Evolutionary conservation across 2,329 filamentous ascomycete species (phyloP).

Genomic region (Fusarium sp.): DNA sequence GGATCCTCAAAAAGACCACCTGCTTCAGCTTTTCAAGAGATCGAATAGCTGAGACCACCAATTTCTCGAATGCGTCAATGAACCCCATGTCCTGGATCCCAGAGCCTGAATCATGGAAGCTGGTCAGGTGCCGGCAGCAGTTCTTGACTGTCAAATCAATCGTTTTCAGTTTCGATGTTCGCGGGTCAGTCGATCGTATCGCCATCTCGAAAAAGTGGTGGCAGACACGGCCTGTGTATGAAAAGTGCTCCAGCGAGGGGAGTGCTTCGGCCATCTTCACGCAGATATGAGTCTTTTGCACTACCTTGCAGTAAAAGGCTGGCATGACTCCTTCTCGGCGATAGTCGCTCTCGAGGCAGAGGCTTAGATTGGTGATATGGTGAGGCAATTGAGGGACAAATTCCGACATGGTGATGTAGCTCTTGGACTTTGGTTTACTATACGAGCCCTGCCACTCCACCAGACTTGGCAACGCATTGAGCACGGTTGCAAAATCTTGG

Average conservation of each 20-base stretch:
- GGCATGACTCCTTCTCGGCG: conserved; percentile 75
- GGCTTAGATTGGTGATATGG: conserved; percentile 74
- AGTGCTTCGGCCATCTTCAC: conserved; percentile 72
- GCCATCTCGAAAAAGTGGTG: conserved; percentile 76
- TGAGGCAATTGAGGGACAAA: conserved; percentile 72
- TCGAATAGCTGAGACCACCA: conserved; percentile 76
- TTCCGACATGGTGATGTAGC: conserved; percentile 78
- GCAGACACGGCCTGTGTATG: conserved; percentile 82
- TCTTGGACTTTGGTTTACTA: conserved; percentile 82
- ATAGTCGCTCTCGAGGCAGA: conserved; percentile 82
- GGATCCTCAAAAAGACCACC: conserved; percentile 78
- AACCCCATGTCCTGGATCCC: conserved; percentile 82
- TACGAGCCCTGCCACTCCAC: conserved; percentile 74
- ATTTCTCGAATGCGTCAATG: conserved; percentile 78
- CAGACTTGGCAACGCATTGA: conserved; percentile 76
- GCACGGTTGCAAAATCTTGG: conserved; percentile 74
- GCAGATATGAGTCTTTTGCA: conserved; percentile 76
- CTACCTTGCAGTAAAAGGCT: conserved; percentile 73
- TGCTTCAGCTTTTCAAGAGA: conserved; percentile 71
- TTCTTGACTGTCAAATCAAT: conserved; percentile 83
- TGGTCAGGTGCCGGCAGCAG: conserved; percentile 72
- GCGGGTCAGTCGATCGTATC: conserved; percentile 64
- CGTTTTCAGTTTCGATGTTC: conserved; percentile 71
- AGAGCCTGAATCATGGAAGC: conserved; percentile 75
- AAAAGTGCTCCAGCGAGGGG: conserved; percentile 76